Evolutionary conservation across 2,329 filamentous ascomycete genomes (phyloP).

Genomic region (Fusarium sterilihyphosum): DNA sequence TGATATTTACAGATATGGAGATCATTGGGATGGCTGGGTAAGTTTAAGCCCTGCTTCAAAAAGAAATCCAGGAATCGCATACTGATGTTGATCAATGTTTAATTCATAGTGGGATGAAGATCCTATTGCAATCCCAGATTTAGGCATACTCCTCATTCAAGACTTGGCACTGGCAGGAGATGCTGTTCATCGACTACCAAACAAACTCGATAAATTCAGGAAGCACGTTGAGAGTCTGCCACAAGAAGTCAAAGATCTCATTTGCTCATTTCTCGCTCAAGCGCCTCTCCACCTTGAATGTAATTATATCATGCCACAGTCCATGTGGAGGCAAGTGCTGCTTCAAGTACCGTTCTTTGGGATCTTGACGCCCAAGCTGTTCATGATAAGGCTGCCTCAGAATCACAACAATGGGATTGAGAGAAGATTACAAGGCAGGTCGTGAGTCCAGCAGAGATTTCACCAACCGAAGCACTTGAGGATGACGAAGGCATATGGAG

Average conservation of each 20-base stretch:
- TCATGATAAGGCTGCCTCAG: not conserved
- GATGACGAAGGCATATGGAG: too few relatives aligned
- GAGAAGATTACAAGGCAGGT: constrained; percentile 13
- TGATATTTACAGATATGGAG: too few relatives aligned
- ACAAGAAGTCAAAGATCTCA: not conserved
- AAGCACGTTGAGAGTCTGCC: not conserved
- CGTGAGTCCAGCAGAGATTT: not conserved
- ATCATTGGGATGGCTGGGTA: too few relatives aligned
- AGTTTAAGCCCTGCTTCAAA: too few relatives aligned
- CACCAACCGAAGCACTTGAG: too few relatives aligned
- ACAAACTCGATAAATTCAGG: not conserved
- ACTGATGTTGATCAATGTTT: too few relatives aligned
- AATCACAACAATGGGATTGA: not conserved
- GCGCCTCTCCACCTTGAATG: not conserved
- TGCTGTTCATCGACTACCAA: too few relatives aligned
- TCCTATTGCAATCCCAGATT: too few relatives aligned
- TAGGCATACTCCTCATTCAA: too few relatives aligned
- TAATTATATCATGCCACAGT: not conserved
- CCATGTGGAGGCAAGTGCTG: not conserved
- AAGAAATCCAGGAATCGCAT: too few relatives aligned
- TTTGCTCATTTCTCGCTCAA: not conserved
- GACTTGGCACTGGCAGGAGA: too few relatives aligned
- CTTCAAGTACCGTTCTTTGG: constrained; percentile 10
- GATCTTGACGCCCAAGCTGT: not conserved
- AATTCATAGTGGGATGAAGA: too few relatives aligned